Base-by-base conservation (phyloP, 768 basidiomycete genomes). In the Collybiopsis confluens region DNA sequence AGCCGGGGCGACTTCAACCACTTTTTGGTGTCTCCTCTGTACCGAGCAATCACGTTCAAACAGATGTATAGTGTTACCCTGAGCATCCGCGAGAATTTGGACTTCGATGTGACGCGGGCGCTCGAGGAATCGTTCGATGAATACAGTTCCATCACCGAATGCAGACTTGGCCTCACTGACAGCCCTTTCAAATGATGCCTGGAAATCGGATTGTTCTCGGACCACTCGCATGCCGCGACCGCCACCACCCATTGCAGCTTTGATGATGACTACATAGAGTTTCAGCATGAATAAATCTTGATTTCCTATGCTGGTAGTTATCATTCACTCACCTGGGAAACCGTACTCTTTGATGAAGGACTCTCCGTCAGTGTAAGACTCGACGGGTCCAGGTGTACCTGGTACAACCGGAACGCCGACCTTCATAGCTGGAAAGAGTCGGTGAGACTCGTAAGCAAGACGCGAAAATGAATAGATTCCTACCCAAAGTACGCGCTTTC, bases 1-100 rank as follows among this genome's bases (percentile, higher is more conserved):
- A 23, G 97, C 96, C 24, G 97, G 97, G 0, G 97, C 97, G 45
- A 97, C 95, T 70, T 98, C 97, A 58, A 98, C 97, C 56, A 99
- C 96, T 71, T 98, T 99, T 68, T 99, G 97, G 73, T 99, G 97
- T 56, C 97, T 80, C 56, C 97, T 77, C 69, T 99, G 97, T 10
- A 99, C 97, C 27, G 97, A 98, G 68, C 97, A 99, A 68, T 99
- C 97, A 67, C 97, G 93, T 70, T 99, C 97, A 62, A 98, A 99
- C 27, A 99, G 83, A 69, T 98, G 97, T 57, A 99, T 92, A 33
- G 90, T 90, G 77, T 98, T 98, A 36, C 97, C 97, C 51, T 83
- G 71, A 2, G 80, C 83, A 66, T 99, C 97, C 13, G 93, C 97
- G 45, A 99, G 78, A 55, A 98, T 70, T 72, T 98, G 96, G 30